Base-by-base conservation (phyloP, 2,329 filamentous ascomycete species). In the Aspergillus uvarum region DNA sequence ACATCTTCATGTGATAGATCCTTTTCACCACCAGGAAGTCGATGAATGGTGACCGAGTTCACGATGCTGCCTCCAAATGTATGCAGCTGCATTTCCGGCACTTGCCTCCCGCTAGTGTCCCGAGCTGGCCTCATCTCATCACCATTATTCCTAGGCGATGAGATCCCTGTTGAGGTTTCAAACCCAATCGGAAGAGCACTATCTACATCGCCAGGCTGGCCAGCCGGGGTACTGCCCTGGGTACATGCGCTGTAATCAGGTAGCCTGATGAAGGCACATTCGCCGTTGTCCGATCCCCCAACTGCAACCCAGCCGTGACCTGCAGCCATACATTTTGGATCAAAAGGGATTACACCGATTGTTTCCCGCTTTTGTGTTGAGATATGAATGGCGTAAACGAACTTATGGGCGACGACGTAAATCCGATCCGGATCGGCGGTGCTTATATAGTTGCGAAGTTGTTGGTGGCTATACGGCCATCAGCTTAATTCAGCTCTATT, bases 271-370 rank as follows among this genome's bases (percentile, higher is more conserved):
- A 92, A 88, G 31, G 90, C 88, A 72, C 96, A 96, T 72, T 96
- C 89, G 59, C 95, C 95, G 65, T 87, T 86, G 69, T 96, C 89
- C 60, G 83, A 82, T 47, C 94, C 94, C 51, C 94, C 95, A 51
- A 93, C 91, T 69, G 91, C 96, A 42, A 98, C 84, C 89, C 91
- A 98, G 55, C 92, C 92, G 69, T 90, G 85, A 56, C 87, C 89
- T 7, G 91, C 90, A n/a, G 91, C 89, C 6, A 97, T 85, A 75
- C 94, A 98, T 77, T 91, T 86, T n/a, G 93, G 84, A 60, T 86
- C 82, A 54, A 88, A 95, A 66, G 82, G 87, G 66, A 93, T 81
- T 31, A 87, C 81, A 55, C 86, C 91, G 74, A 91, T 86, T 62
- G 85, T 89, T 77, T 89, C 90, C 79, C 86, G 88, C 81, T 87